These are phyloP conservation scores for Talaromyces sp. DNA, from an alignment of 2,329 filamentous ascomycete species.

Conservation along the genomic window DNA sequence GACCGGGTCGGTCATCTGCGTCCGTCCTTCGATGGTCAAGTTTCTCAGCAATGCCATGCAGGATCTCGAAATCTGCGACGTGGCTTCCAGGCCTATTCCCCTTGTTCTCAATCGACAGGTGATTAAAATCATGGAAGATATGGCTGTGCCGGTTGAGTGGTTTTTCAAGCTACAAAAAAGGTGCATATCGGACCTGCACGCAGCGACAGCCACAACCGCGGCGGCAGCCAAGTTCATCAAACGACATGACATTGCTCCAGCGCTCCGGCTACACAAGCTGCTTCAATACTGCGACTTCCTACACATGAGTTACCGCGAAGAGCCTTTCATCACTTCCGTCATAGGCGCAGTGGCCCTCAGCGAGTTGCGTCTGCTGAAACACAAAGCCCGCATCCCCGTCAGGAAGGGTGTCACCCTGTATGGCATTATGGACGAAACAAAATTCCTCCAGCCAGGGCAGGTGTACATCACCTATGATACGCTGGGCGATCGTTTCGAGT, in stretches of 20 bases:
- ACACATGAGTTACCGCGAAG: conserved; percentile 59
- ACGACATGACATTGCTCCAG: conserved; percentile 53
- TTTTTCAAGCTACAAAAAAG: conserved; percentile 60
- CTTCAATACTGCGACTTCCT: conserved; percentile 53
- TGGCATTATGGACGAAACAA: neutral
- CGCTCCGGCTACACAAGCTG: conserved; percentile 56
- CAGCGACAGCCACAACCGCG: conserved; percentile 51
- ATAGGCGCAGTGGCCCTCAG: conserved; percentile 66
- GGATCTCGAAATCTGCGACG: conserved; percentile 34
- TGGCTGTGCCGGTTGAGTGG: conserved; percentile 52
- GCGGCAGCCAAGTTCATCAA: conserved; percentile 65
- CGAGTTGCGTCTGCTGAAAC: conserved; percentile 68
- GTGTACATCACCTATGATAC: neutral
- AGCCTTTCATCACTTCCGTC: conserved; percentile 63
- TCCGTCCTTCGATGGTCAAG: conserved; percentile 74
- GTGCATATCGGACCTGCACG: conserved; percentile 55
- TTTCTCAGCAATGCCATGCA: conserved; percentile 39
- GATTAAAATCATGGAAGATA: conserved; percentile 80
- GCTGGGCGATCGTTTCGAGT: neutral
- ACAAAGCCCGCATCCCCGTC: conserved; percentile 65
- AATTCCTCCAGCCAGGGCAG: neutral
- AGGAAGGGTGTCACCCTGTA: conserved; percentile 7
- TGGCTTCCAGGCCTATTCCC: conserved; percentile 60
- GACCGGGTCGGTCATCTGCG: conserved; percentile 50
- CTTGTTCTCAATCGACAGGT: conserved; percentile 73